Conservation (phyloP, 108 stramenopile species). For the Fistulifera solaris region DNA sequence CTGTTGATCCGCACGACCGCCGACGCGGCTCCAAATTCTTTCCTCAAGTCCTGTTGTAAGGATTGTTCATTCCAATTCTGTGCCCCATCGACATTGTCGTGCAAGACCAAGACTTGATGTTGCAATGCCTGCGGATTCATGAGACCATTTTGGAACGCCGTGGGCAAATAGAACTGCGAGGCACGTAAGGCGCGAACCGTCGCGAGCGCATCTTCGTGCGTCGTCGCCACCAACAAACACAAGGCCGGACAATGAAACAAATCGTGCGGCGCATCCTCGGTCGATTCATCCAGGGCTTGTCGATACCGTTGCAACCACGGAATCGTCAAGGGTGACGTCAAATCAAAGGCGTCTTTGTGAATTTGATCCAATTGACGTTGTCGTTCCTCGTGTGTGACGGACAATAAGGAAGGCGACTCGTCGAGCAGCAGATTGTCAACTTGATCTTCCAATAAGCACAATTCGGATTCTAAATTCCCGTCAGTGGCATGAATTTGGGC, state of each 20-base stretch:
- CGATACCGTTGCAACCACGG: constrained; percentile 67
- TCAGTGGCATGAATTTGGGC: constrained; percentile 29
- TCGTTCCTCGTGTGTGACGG: constrained; percentile 9
- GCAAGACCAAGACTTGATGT: constrained; percentile 68
- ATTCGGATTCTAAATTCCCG: constrained; percentile 41
- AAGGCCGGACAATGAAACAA: constrained; percentile 34
- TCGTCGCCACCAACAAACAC: constrained; percentile 33
- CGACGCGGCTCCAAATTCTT: constrained; percentile 54
- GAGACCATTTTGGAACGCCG: constrained; percentile 44
- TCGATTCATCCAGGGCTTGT: constrained; percentile 55
- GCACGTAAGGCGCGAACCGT: constrained; percentile 28
- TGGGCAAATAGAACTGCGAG: constrained; percentile 48
- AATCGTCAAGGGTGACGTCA: constrained; percentile 49
- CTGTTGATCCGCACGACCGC: constrained; percentile 59
- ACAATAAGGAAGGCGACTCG: constrained; percentile 1
- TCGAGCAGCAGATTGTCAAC: constrained; percentile 41
- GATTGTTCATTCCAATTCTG: constrained; percentile 34
- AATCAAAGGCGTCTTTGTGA: constrained; percentile 47
- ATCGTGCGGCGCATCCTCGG: constrained; percentile 40
- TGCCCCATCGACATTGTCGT: constrained; percentile 59
- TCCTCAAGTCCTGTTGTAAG: constrained; percentile 26
- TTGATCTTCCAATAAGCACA: constrained; percentile 50
- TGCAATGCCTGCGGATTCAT: constrained; percentile 56
- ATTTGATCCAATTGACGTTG: constrained; percentile 34
- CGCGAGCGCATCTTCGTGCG: constrained; percentile 29